Evolutionary conservation across 1,139 yeast genomes (phyloP).

Genomic region (Kodamaea sp.): DNA sequence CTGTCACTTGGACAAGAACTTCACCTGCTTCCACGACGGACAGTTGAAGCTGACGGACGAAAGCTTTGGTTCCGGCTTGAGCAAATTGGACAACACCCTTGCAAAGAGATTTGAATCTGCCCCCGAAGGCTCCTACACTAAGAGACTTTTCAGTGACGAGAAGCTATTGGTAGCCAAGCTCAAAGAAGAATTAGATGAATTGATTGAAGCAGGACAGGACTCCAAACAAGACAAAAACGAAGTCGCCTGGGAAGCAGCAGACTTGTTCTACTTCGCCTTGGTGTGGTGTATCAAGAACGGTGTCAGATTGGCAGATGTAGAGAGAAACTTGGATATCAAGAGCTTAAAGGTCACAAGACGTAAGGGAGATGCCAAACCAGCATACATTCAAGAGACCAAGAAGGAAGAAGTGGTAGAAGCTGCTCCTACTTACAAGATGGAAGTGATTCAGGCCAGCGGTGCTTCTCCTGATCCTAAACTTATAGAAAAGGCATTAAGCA

Average conservation of each 20-base stretch:
- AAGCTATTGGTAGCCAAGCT: slow-evolving; percentile 79
- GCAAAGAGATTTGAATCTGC: slow-evolving; percentile 57
- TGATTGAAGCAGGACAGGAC: slow-evolving; percentile 71
- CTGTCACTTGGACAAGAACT: slow-evolving; percentile 78
- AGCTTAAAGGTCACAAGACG: slow-evolving; percentile 86
- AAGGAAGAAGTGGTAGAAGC: slow-evolving; percentile 12
- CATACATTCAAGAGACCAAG: slow-evolving; percentile 42
- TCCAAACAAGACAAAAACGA: slow-evolving; percentile 51
- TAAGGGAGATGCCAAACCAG: slow-evolving; percentile 92
- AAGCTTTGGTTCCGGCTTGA: slow-evolving; percentile 62
- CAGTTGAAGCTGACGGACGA: slow-evolving; percentile 29
- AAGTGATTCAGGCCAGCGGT: slow-evolving; percentile 51
- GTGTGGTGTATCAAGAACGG: slow-evolving; percentile 84
- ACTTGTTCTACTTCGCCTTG: slow-evolving; percentile 85
- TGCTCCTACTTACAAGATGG: slow-evolving; percentile 52
- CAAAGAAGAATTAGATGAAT: slow-evolving; percentile 94
- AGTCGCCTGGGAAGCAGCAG: slow-evolving; percentile 97
- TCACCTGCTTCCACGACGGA: slow-evolving; percentile 68
- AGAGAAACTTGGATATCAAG: slow-evolving; percentile 80
- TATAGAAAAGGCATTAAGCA: slow-evolving; percentile 62
- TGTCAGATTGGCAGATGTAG: slow-evolving; percentile 78
- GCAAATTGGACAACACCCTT: slow-evolving; percentile 67
- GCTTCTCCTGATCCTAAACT: slow-evolving; percentile 38
- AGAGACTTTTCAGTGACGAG: slow-evolving; percentile 79
- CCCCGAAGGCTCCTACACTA: slow-evolving; percentile 91